Evolutionary conservation across 2,329 filamentous ascomycete species (phyloP).

Genomic region (Sporothrix pallida): DNA sequence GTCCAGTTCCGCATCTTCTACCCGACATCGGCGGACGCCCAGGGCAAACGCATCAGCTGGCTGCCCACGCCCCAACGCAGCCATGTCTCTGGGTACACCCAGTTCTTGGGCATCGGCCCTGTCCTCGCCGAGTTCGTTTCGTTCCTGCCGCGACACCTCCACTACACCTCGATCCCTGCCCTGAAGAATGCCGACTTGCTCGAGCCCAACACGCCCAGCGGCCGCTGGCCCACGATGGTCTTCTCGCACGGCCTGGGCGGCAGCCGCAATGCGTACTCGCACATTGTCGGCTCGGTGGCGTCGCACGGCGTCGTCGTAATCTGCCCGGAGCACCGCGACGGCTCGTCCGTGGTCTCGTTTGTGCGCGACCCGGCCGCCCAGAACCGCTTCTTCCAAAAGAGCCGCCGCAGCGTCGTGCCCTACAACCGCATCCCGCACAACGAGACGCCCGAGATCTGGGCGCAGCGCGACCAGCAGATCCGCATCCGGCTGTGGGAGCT

Average conservation of each 20-base stretch:
- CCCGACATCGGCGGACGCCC: slow-evolving; percentile 63
- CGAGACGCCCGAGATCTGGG: slow-evolving; percentile 68
- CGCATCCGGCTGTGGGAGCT: slow-evolving; percentile 80
- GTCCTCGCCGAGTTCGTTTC: slow-evolving; percentile 65
- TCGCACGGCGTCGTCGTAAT: slow-evolving; percentile 82
- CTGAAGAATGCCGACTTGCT: slow-evolving; percentile 72
- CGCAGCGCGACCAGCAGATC: slow-evolving; percentile 72
- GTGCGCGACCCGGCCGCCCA: slow-evolving; percentile 66
- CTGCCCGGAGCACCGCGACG: slow-evolving; percentile 83
- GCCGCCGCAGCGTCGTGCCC: slow-evolving; percentile 48
- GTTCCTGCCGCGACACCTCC: slow-evolving; percentile 72
- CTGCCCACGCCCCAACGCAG: slow-evolving; percentile 76
- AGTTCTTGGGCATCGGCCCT: slow-evolving; percentile 72
- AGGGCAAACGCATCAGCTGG: slow-evolving; percentile 71
- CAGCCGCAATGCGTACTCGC: slow-evolving; percentile 83
- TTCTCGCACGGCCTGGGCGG: slow-evolving; percentile 88
- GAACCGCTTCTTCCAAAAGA: slow-evolving; percentile 46
- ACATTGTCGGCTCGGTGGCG: slow-evolving; percentile 76
- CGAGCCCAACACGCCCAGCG: slow-evolving; percentile 52
- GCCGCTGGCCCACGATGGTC: slow-evolving; percentile 78
- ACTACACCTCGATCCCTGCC: slow-evolving; percentile 75
- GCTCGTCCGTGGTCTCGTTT: slow-evolving; percentile 75
- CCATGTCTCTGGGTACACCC: slow-evolving; percentile 75
- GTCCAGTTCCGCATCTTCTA: slow-evolving; percentile 85
- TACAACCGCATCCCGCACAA: slow-evolving; percentile 66